Evolutionary conservation across 805 yeast genomes (phyloP), one percentile per base, ranked within the genome.

Genomic region (Lachancea quebecensis): DNA sequence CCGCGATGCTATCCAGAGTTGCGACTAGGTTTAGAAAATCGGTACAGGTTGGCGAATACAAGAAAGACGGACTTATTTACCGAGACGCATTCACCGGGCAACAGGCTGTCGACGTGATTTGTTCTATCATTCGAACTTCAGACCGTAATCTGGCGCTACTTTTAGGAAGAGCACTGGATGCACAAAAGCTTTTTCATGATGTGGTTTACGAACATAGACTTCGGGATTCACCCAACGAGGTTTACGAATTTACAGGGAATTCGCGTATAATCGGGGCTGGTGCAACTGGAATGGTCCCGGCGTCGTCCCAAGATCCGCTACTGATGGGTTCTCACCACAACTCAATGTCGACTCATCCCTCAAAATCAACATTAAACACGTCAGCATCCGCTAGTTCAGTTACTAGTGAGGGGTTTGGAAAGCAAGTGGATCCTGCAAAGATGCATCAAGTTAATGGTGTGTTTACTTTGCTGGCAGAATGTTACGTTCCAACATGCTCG

Each of bases 401-500:
- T 15, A 44, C 49, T n/a, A 61, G 58, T 40, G 64, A 57, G 2
- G 10, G 43, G 39, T 38, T 42, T 32, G 36, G 42, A 38, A 53
- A 48, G 29, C 52, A 51, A 35, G 49, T 50, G 14, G 50, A 52
- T 25, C 55, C 56, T 14, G 59, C 59, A 17, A 52, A 55, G 21
- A 53, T 56, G 35, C 66, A 58, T 43, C 55, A 48, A 3, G 89
- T 88, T 10, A 86, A 86, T 63, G 99, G 99, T 54, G 95, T 93
- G 3, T 93, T 91, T 59, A 91, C 96, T 1, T 69, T 91, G 36
- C 70, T 93, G 50, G 86, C 97, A 0, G 96, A 90, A 59, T 93
- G 99, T 67, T 93, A 93, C 59, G 89, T 97, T 0, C 96, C 99
- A 30, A 93, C 99, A 0, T 93, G 99, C 67, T 82, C 96, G 4